Evolutionary conservation across 345 rosid genomes (phyloP).

Genomic region (Lepidium sativum): DNA sequence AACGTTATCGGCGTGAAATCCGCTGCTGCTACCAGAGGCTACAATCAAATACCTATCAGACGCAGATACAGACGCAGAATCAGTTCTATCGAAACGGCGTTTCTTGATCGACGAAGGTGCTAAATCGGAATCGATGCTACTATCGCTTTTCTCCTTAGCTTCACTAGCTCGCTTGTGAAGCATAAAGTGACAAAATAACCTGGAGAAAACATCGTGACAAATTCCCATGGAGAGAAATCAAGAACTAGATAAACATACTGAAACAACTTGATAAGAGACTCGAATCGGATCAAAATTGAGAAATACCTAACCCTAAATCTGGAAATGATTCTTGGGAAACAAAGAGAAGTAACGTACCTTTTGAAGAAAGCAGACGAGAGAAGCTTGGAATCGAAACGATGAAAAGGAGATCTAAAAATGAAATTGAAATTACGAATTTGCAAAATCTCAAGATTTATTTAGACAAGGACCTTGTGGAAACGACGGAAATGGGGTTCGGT

Average conservation of each 20-base stretch:
- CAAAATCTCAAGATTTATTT: slow-evolving; percentile 11
- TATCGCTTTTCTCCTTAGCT: slow-evolving; percentile 42
- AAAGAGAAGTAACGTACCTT: slow-evolving; percentile 46
- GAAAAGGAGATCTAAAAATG: slow-evolving; percentile 21
- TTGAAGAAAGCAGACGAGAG: slow-evolving; percentile 37
- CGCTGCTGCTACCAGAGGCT: slow-evolving; percentile 16
- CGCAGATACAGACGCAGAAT: too few species aligned
- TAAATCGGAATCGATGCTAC: slow-evolving; percentile 15
- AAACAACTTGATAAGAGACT: neutral
- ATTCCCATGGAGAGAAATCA: slow-evolving; percentile 24
- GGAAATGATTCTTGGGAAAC: slow-evolving; percentile 23
- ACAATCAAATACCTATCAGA: slow-evolving; percentile 12
- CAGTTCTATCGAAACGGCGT: slow-evolving; percentile 39
- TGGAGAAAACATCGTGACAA: slow-evolving; percentile 40
- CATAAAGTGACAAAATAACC: slow-evolving; percentile 69
- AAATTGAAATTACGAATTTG: neutral
- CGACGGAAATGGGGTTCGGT: slow-evolving; percentile 1
- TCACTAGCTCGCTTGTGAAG: slow-evolving; percentile 91
- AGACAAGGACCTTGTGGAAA: neutral
- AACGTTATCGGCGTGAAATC: slow-evolving; percentile 10
- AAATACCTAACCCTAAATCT: slow-evolving; percentile 28
- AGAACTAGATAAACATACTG: neutral
- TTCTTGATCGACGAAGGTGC: slow-evolving; percentile 45
- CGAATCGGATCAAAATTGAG: slow-evolving; percentile 14
- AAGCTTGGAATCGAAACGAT: slow-evolving; percentile 37